Base-by-base conservation (phyloP, 352 stramenopile genomes). In the Phytophthora citricola region DNA sequence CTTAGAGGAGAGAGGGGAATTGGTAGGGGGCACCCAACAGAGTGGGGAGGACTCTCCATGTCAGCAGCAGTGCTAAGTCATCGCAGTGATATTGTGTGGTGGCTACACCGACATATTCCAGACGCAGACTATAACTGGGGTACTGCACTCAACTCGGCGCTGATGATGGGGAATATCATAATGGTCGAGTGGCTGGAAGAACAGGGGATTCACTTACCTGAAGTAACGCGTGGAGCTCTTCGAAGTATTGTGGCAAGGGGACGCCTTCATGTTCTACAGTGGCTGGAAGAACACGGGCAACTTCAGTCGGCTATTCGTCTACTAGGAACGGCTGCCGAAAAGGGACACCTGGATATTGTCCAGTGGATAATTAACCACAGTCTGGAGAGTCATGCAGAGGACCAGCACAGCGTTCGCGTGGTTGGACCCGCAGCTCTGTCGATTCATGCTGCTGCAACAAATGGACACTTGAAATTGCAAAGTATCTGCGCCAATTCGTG, bases 171-270 rank as follows among this genome's bases (percentile, higher is more conserved):
- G 9, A 51, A 78, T 10, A 49, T 83, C 36, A 1, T 52, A 1
- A 39, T 79, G 11, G 62, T 76, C 1, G 49, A 71, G 39, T 60
- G 54, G 63, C 15, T 76, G 48, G 24, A 54, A 3, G 15, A 9
- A 5, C 22, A 45, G 1, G 45, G 44, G 5, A 27, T 53, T 5
- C 29, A 9, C 14, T 55, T 34, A 53, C 41, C 47, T 20, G 49
- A 40, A 32, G 20, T 26, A n/a, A 49, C 22, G 55, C 31, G 40
- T 55, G 39, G 26, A 20, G 26, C 38, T 41, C 31, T 53, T 34
- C n/a, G n/a, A 17, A 10, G 12, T 27, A 44, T 54, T 29, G 59
- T 50, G 15, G 46, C 47, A 9, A 34, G 44, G 8, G 60, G 60
- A 7, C 31, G 51, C 8, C 5, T 66, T 4, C 44, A 48, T 4